Evolutionary conservation across 2,329 filamentous ascomycete species (phyloP).

Genomic region (Pestalotiopsis sp.): DNA sequence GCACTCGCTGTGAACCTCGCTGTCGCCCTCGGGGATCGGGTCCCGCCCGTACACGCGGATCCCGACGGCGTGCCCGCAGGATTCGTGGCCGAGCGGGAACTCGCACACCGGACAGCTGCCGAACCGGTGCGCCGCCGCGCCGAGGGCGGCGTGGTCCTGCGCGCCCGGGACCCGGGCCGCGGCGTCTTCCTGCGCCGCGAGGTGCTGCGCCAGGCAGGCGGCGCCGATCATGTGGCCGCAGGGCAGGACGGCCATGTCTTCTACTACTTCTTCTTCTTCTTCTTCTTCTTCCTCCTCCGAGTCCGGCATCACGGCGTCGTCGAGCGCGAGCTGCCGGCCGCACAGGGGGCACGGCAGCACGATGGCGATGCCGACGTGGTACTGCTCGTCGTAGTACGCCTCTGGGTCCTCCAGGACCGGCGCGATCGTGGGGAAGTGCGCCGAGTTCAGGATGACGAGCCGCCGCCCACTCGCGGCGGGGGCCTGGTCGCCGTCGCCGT

Average conservation of each 20-base stretch:
- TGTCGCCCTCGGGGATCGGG: slow-evolving; percentile 3
- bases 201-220: slow-evolving; percentile 1
- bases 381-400: not conserved
- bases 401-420: no score
- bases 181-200: not conserved
- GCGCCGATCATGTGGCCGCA: slow-evolving; percentile 9
- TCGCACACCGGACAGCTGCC: not conserved
- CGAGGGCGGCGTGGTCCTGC: no score
- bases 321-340: not conserved
- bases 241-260: not conserved
- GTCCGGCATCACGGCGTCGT: not conserved
- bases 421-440: no score
- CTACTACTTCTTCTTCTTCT: not conserved
- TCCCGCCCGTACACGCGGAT: not conserved
- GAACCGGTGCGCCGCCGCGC: no score
- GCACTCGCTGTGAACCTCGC: not conserved
- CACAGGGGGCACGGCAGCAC: not conserved
- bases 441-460: no score
- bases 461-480: no score
- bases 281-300: not conserved
- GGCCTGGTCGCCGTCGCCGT: no score
- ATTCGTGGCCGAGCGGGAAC: not conserved
- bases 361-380: not conserved
- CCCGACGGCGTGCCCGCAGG: not conserved
- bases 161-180: no score